phyloP scores from a whole-genome alignment of 2,329 filamentous ascomycete genomes.

The Graphiopsis chlorocephala region DNA sequence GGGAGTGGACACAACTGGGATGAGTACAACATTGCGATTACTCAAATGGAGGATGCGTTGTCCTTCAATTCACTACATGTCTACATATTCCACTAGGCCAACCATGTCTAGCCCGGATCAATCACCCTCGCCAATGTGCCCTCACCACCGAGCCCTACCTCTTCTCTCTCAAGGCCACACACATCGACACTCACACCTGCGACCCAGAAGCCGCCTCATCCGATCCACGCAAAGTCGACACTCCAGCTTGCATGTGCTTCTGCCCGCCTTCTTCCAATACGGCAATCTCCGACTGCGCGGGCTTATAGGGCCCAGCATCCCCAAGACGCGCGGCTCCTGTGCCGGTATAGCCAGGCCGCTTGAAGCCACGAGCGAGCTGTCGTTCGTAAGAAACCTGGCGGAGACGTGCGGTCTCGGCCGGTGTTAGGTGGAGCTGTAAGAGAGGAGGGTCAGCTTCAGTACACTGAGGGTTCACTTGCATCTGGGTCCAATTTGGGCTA shows the following conservation, averaged over 20 bases:
- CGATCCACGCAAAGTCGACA: neutral
- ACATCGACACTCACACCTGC: neutral
- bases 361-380: conserved; percentile 53
- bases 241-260: neutral
- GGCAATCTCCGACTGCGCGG: neutral
- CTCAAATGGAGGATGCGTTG: neutral
- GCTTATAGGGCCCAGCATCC: conserved; percentile 11
- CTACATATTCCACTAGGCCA: neutral
- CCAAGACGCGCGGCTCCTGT: neutral
- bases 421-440: conserved; percentile 45
- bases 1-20: neutral
- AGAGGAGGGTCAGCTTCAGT: neutral
- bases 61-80: neutral
- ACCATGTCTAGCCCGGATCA: neutral
- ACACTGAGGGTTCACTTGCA: neutral
- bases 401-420: conserved; percentile 51
- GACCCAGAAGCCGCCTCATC: neutral
- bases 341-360: conserved; percentile 35
- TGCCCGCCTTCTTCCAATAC: neutral
- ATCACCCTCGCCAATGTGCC: neutral
- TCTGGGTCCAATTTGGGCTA: neutral
- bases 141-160: neutral
- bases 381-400: conserved; percentile 55
- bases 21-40: neutral
- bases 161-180: neutral